Base-by-base conservation (phyloP, 192 early-diverging fungal species). In the Phlyctochytrium arcticum region DNA sequence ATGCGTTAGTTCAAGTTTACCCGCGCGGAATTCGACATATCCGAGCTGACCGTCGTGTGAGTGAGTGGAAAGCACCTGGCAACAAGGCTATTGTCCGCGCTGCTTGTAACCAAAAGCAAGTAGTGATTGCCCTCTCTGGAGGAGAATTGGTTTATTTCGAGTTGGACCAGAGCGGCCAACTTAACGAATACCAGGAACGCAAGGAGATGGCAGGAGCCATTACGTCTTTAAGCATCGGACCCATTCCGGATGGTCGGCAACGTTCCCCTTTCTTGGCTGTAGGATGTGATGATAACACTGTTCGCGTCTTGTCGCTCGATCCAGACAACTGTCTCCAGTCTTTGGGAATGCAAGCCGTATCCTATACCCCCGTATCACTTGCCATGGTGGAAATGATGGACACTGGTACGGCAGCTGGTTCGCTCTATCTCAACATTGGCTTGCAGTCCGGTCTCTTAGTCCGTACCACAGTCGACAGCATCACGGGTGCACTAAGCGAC, bases 141-240 rank as follows among this genome's bases (percentile, higher is more conserved):
- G 92, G 89, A 5, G 93, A 92, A 58, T 66, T 92, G 6, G 86
- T 93, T 1, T 98, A 94, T 68, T 95, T 99, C 79, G 95, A 98
- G 75, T 79, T 99, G 46, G 92, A 98, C 73, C 77, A 76, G 31
- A 68, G 62, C 48, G 88, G 84, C 24, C 90, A 89, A 68, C 73
- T 98, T 64, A 92, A 92, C 65, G 96, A 99, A 69, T 89, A 87
- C 63, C 86, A 90, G 44, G 86, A 92, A 17, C 79, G 86, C 15
- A 85, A 89, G 47, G 85, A 87, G 48, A 88, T 90, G 69, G 77
- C 80, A 8, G 76, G 84, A 23, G 81, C 84, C 26, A 79, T 94
- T 29, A 85, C 87, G 4, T 85, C 89, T 39, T 57, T 98, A 36
- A 87, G 90, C 17, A 75, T 99, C 62, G 85, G 91, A 5, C 83